Conservation (phyloP, 371 early-diverging fungal genomes). For the Lichtheimia hyalospora region DNA sequence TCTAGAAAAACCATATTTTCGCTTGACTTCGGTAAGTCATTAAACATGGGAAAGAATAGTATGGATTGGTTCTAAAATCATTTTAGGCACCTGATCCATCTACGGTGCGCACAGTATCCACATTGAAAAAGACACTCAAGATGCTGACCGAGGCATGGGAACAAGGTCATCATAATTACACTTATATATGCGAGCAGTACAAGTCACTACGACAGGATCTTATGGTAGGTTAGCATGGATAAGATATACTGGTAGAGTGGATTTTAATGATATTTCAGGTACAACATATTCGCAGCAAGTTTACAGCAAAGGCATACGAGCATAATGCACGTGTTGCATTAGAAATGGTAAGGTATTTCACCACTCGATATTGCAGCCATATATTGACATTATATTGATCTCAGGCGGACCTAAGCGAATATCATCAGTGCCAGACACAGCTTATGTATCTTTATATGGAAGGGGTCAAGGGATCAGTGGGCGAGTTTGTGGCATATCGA, state of each 20-base stretch:
- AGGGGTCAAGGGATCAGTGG: constrained; percentile 64
- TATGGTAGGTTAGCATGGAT: constrained; percentile 50
- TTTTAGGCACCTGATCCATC: constrained; percentile 82
- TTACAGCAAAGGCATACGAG: constrained; percentile 94
- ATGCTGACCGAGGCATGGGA: constrained; percentile 74
- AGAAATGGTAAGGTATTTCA: constrained; percentile 63
- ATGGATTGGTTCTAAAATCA: neutral
- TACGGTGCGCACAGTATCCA: constrained; percentile 75
- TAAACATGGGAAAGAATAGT: neutral
- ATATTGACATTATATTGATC: neutral
- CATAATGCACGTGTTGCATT: constrained; percentile 91
- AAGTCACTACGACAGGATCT: constrained; percentile 91
- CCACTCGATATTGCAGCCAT: neutral
- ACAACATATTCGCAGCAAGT: constrained; percentile 88
- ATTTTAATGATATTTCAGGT: constrained; percentile 38
- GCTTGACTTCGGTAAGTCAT: constrained; percentile 74
- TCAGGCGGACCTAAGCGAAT: constrained; percentile 93
- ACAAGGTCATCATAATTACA: constrained; percentile 65
- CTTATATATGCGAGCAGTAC: constrained; percentile 89
- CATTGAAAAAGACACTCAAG: constrained; percentile 69
- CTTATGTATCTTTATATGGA: constrained; percentile 79
- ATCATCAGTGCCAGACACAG: constrained; percentile 95
- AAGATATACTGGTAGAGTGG: neutral
- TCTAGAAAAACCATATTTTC: constrained; percentile 82
- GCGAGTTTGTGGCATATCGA: constrained; percentile 91